A percentile compares a stretch with the other conserved stretches of the same genome.
phyloP scores from a whole-genome alignment of 73 alveolate species.

The Paramecium octaurelia region DNA sequence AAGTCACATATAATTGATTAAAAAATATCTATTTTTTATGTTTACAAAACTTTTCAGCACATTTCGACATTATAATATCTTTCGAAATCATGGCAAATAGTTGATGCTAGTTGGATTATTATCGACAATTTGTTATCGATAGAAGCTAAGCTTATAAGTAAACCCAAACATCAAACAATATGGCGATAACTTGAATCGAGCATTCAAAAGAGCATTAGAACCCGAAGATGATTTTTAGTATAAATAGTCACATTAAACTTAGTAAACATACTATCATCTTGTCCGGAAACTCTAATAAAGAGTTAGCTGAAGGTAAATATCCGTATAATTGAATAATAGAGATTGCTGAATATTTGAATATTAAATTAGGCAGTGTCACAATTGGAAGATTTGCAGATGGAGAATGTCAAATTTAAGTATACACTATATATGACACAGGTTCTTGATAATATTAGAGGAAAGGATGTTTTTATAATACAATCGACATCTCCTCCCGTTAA shows the following conservation, averaged over 20 bases:
- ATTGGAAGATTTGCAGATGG: constrained; percentile 92
- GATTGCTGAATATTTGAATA: constrained; percentile 55
- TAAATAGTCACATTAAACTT: not conserved
- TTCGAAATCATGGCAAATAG: not conserved
- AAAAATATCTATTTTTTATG: not conserved
- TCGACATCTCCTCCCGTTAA: constrained; percentile 96
- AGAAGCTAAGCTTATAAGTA: not conserved
- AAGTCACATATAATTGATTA: not conserved
- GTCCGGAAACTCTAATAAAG: constrained; percentile 53
- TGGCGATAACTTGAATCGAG: constrained; percentile 33
- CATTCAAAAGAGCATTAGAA: constrained; percentile 46
- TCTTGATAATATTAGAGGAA: constrained; percentile 87
- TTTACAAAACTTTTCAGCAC: not conserved
- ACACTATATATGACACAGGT: constrained; percentile 59
- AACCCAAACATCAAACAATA: constrained; percentile 3
- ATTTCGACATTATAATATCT: not conserved
- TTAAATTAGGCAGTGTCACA: constrained; percentile 59
- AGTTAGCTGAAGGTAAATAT: constrained; percentile 33
- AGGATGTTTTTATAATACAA: constrained; percentile 81
- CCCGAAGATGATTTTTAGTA: constrained; percentile 57
- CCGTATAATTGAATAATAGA: not conserved
- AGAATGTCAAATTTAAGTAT: constrained; percentile 68
- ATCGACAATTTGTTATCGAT: not conserved
- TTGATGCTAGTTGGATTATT: not conserved
- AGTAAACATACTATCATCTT: constrained; percentile 45